phyloP scores from a whole-genome alignment of 2,329 filamentous ascomycete genomes.

The Penicillium vulpinum region DNA sequence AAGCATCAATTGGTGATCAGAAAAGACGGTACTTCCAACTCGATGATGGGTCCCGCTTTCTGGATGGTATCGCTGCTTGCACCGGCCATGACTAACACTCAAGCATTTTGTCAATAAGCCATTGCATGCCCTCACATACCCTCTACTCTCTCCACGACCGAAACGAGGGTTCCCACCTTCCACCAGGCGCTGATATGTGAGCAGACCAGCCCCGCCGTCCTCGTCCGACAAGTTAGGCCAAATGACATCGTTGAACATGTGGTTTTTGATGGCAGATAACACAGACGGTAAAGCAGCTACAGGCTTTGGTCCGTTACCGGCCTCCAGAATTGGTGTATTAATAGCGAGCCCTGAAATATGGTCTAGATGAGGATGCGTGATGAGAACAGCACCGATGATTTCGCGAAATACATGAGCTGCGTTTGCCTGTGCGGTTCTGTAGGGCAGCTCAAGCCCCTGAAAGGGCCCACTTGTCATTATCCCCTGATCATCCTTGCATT shows the following conservation, averaged over 20 bases:
- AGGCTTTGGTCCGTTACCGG: constrained; percentile 74
- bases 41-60: constrained; percentile 59
- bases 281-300: constrained; percentile 83
- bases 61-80: constrained; percentile 66
- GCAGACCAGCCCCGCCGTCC: constrained; percentile 86
- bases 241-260: constrained; percentile 97
- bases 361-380: constrained; percentile 96
- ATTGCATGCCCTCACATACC: constrained; percentile 85
- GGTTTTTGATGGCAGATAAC: constrained; percentile 86
- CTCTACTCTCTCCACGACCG: constrained; percentile 74
- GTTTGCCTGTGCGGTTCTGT: constrained; percentile 69
- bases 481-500: constrained; percentile 27
- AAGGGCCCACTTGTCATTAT: constrained; percentile 67
- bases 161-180: constrained; percentile 85
- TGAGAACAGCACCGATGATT: constrained; percentile 82
- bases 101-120: constrained; percentile 86
- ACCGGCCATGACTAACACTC: constrained; percentile 86
- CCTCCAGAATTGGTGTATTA: constrained; percentile 84
- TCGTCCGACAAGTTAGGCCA: constrained; percentile 98
- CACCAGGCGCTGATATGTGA: constrained; percentile 84
- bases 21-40: constrained; percentile 47
- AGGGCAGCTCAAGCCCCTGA: constrained; percentile 70
- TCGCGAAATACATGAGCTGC: constrained; percentile 75
- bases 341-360: constrained; percentile 90
- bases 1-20: constrained; percentile 52